Percentiles rank a stretch among this genome's conserved stretches.
Conservation (phyloP, 2,329 filamentous ascomycete genomes). For the Aspergillus terreus region DNA sequence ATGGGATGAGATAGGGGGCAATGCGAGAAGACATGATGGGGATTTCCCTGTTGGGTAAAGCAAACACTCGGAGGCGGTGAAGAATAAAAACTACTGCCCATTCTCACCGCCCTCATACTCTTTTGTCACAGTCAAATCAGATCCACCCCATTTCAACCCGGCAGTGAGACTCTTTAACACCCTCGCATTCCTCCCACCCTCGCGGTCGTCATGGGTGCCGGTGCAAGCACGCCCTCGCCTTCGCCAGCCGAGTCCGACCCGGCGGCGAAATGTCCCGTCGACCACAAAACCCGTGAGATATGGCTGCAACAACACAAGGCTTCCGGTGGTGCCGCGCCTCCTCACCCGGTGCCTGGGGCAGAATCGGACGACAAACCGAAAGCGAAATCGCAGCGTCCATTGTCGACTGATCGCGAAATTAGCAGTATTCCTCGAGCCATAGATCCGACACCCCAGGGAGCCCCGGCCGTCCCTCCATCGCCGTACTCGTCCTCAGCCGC, state of each 20-base stretch:
- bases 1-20: slow-evolving; percentile 3
- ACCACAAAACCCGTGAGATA: slow-evolving; percentile 80
- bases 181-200: background rate
- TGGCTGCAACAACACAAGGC: slow-evolving; percentile 64
- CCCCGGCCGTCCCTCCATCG: slow-evolving; percentile 24
- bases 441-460: slow-evolving; percentile 21
- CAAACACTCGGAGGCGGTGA: slow-evolving; percentile 3
- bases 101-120: background rate
- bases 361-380: slow-evolving; percentile 19
- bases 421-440: slow-evolving; percentile 72
- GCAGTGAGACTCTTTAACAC: background rate
- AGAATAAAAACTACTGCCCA: background rate
- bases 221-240: slow-evolving; percentile 32
- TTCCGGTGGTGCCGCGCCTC: slow-evolving; percentile 29
- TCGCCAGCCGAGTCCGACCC: slow-evolving; percentile 21
- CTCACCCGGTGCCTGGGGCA: slow-evolving; percentile 27
- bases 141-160: background rate
- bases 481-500: slow-evolving; percentile 28
- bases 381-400: slow-evolving; percentile 36
- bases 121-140: background rate
- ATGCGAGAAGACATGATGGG: background rate
- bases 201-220: slow-evolving; percentile 32
- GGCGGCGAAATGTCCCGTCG: slow-evolving; percentile 70
- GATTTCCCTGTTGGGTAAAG: slow-evolving; percentile 16
- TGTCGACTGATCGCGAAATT: slow-evolving; percentile 67